phyloP scores from a whole-genome alignment of 78 protist genomes.

The Andalucia godoyi region DNA sequence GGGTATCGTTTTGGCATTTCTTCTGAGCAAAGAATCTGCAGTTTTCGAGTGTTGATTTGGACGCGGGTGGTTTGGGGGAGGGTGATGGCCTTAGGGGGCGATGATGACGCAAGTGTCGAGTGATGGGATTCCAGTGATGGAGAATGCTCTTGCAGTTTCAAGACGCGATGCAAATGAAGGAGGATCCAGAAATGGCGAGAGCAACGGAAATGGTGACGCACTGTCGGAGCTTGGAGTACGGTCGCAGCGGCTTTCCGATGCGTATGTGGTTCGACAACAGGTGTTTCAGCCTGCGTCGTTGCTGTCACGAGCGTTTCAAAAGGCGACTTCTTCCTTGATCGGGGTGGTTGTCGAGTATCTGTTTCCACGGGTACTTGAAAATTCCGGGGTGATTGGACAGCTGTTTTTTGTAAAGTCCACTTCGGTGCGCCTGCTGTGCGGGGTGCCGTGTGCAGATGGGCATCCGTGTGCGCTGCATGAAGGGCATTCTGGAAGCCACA shows the following conservation, averaged over 20 bases:
- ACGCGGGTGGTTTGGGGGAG: too few relatives aligned
- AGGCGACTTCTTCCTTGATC: not conserved
- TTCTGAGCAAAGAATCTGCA: too few relatives aligned
- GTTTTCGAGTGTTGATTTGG: too few relatives aligned
- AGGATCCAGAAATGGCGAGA: too few relatives aligned
- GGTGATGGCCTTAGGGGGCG: too few relatives aligned
- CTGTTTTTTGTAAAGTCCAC: not conserved
- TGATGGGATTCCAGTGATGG: too few relatives aligned
- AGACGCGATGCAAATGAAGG: too few relatives aligned
- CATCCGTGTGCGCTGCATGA: not conserved
- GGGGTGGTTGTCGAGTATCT: not conserved
- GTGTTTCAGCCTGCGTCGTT: not conserved
- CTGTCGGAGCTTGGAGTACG: not conserved
- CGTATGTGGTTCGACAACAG: not conserved
- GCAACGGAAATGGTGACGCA: too few relatives aligned
- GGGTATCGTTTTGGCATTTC: too few relatives aligned
- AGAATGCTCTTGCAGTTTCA: too few relatives aligned
- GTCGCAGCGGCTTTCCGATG: not conserved
- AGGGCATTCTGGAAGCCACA: not conserved
- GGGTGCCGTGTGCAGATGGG: slow-evolving; percentile 1
- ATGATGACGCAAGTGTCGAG: too few relatives aligned
- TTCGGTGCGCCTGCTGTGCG: not conserved
- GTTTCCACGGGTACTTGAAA: not conserved
- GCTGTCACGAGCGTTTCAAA: not conserved
- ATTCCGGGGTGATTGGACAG: not conserved